These are phyloP conservation scores for Pseudonitzschia multistriata DNA, from an alignment of 108 stramenopile genomes.

Conservation along the genomic window DNA sequence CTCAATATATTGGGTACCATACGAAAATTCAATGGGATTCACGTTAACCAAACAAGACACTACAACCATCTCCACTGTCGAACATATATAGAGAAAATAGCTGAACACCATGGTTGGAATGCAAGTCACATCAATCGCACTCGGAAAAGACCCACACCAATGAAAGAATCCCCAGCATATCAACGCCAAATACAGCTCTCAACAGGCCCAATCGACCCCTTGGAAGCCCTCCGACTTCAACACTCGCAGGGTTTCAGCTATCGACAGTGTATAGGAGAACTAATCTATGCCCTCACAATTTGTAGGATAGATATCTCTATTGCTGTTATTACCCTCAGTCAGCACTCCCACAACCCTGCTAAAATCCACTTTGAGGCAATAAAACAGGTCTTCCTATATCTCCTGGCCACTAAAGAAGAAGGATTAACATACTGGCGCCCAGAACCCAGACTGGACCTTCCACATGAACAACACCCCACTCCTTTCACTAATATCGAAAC, in stretches of 20 bases:
- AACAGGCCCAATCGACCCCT: not conserved
- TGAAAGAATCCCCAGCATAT: not conserved
- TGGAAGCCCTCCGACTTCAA: not conserved
- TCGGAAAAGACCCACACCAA: constrained; percentile 8
- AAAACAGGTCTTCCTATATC: not conserved
- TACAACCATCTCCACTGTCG: constrained; percentile 25
- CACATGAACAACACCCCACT: not conserved
- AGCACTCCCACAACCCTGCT: constrained; percentile 2
- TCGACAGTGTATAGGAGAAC: constrained; percentile 25
- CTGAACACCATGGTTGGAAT: constrained; percentile 14
- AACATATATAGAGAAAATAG: constrained; percentile 29
- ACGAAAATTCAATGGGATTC: constrained; percentile 31
- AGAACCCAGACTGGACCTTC: not conserved
- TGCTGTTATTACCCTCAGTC: not conserved
- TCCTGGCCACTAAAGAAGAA: not conserved
- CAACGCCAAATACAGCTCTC: constrained; percentile 4
- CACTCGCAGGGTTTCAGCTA: constrained; percentile 17
- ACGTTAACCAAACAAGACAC: constrained; percentile 28
- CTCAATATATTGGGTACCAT: constrained; percentile 29
- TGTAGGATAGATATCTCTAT: constrained; percentile 9
- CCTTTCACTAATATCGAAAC: not conserved
- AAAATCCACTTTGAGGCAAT: not conserved
- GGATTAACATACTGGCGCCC: not conserved
- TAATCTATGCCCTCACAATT: constrained; percentile 33
- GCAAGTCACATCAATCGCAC: not conserved